Conservation (phyloP, 1,284 basidiomycete genomes). For the Golubevia pallescens region DNA sequence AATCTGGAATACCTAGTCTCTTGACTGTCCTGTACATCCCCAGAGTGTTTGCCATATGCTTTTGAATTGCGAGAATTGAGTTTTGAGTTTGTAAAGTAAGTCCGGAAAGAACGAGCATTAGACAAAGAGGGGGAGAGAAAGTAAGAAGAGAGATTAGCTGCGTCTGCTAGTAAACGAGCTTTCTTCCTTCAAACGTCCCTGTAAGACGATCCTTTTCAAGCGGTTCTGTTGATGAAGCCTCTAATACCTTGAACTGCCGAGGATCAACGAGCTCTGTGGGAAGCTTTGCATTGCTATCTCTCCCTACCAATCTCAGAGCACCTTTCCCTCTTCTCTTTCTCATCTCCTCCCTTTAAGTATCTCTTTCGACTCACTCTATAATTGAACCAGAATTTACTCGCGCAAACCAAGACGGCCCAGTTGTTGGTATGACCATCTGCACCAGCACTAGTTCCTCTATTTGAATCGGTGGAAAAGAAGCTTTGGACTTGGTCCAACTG, state of each 20-base stretch:
- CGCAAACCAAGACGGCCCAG: constrained; percentile 60
- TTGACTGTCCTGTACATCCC: constrained; percentile 64
- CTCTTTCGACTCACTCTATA: constrained; percentile 30
- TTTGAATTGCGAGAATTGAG: neutral
- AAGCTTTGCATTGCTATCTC: too few relatives aligned
- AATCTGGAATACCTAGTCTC: constrained; percentile 59
- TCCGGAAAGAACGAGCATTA: too few relatives aligned
- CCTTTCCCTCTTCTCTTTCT: neutral
- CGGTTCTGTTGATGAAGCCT: too few relatives aligned
- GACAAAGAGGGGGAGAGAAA: neutral
- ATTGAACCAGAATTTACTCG: constrained; percentile 63
- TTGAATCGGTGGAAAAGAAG: constrained; percentile 11
- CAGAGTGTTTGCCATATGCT: constrained; percentile 60
- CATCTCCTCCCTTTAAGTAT: neutral
- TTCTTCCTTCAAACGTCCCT: too few relatives aligned
- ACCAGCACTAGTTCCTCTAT: neutral
- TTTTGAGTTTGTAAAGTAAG: too few relatives aligned
- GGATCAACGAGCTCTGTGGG: too few relatives aligned
- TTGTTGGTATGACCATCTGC: constrained; percentile 58
- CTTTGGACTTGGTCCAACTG: constrained; percentile 17
- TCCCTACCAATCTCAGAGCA: neutral
- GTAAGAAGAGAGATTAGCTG: neutral
- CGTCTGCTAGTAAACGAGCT: constrained; percentile 4
- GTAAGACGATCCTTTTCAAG: too few relatives aligned
- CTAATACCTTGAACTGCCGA: too few relatives aligned